Evolutionary conservation across 768 basidiomycete genomes (phyloP).

Genomic region (Lentinus tigrinus): DNA sequence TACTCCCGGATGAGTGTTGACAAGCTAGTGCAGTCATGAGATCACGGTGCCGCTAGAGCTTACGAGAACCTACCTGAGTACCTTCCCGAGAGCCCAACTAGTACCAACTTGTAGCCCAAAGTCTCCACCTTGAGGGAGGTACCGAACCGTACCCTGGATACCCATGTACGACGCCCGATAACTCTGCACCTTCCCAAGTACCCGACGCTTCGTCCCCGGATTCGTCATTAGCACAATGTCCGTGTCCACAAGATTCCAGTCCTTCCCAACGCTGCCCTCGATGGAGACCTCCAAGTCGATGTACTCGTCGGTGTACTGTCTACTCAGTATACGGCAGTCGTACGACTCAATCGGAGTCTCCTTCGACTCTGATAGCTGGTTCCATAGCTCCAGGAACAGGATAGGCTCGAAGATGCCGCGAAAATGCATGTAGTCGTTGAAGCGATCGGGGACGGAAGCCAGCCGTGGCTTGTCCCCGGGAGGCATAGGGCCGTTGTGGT

Average conservation of each 20-base stretch:
- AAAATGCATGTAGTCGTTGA: slow-evolving; percentile 67
- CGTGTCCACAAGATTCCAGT: slow-evolving; percentile 76
- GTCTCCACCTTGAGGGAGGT: slow-evolving; percentile 44
- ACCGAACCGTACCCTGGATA: slow-evolving; percentile 60
- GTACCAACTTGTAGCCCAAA: slow-evolving; percentile 64
- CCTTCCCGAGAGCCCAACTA: slow-evolving; percentile 73
- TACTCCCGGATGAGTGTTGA: slow-evolving; percentile 93
- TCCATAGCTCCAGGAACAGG: slow-evolving; percentile 87
- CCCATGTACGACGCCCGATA: slow-evolving; percentile 43
- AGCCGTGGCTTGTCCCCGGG: slow-evolving; percentile 44
- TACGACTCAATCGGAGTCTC: slow-evolving; percentile 56
- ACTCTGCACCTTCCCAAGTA: slow-evolving; percentile 72
- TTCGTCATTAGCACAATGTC: slow-evolving; percentile 83
- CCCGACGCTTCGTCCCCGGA: slow-evolving; percentile 46
- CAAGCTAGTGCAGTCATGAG: slow-evolving; percentile 58
- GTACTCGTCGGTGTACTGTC: slow-evolving; percentile 78
- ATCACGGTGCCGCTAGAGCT: too few relatives aligned
- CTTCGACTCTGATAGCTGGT: slow-evolving; percentile 77
- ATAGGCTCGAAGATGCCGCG: slow-evolving; percentile 79
- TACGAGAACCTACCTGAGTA: slow-evolving; percentile 83
- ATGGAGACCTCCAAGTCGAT: slow-evolving; percentile 74
- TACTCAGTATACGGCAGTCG: slow-evolving; percentile 63
- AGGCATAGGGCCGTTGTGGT: slow-evolving; percentile 60
- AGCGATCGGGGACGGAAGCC: slow-evolving; percentile 59
- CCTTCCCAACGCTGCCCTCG: slow-evolving; percentile 54